Evolutionary conservation across 2,329 filamentous ascomycete genomes (phyloP), one percentile per base, ranked within the genome.

Genomic region (Laburnicola sp.): DNA sequence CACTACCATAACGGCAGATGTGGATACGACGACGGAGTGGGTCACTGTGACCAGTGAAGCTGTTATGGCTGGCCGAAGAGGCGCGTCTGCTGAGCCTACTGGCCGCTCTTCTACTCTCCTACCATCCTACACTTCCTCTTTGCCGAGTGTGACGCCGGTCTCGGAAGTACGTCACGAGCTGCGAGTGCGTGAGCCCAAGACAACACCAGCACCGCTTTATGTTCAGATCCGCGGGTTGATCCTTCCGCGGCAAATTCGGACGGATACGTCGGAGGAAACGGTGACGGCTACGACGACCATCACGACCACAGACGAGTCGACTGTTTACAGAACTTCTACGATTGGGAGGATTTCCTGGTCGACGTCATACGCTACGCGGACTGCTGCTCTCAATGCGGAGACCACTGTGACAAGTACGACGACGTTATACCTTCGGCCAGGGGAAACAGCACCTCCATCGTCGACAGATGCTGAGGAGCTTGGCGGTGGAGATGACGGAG

Each of bases 11-110:
- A 16, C 26, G 10, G 23, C 38, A 23, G 32, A 50, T n/a, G 26
- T 45, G 6, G 47, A 50, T 9, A 50, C 47, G 4, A 5, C 22
- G 6, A 50, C 47, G 6, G 47, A 50, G 23, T 50, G 47, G 47
- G 31, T n/a, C 6, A 50, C 47, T 22, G 40, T 44, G 7, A 50
- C 47, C 8, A 37, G 43, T 40, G 45, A 38, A 6, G 8, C 26
- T 11, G 31, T n/a, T 16, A 7, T 9, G 21, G 42, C 42, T 3
- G 31, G 23, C 9, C 44, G 45, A 38, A 40, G 40, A 34, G 16
- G 30, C 21, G 22, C 11, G 21, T 21, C 31, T 38, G 32, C 47
- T 4, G 22, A 25, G 6, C 22, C 26, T 8, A 16, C n/a, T n/a
- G n/a, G n/a, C n/a, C n/a, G n/a, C n/a, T n/a, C n/a, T n/a, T n/a